Percentiles rank a stretch among this genome's conserved stretches.
Evolutionary conservation across 768 basidiomycete genomes (phyloP).

Genomic region (Termitomyces sp.): DNA sequence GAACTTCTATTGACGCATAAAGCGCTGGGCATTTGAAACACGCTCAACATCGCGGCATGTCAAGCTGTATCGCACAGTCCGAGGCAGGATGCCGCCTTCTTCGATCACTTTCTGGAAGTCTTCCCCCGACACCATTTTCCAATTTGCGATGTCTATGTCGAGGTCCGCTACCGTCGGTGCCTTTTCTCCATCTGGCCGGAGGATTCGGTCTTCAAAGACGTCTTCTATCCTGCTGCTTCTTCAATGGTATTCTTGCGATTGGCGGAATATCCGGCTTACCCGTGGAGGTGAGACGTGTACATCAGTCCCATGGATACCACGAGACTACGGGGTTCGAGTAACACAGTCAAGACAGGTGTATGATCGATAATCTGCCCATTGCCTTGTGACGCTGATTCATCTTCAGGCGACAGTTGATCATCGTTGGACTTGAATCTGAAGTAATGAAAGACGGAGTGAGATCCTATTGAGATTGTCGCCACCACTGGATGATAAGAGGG

Average conservation of each 20-base stretch:
- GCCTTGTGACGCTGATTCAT: constrained; percentile 16
- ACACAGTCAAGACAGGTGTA: constrained; percentile 60
- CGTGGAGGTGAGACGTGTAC: constrained; percentile 75
- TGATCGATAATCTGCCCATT: constrained; percentile 55
- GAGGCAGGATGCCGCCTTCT: constrained; percentile 46
- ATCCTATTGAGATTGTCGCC: constrained; percentile 84
- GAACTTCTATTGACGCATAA: constrained; percentile 19
- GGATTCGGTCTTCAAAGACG: constrained; percentile 42
- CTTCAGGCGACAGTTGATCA: constrained; percentile 9
- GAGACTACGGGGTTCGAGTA: constrained; percentile 83
- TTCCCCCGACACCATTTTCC: constrained; percentile 39
- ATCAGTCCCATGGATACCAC: constrained; percentile 67
- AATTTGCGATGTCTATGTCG: constrained; percentile 49
- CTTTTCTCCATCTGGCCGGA: constrained; percentile 15
- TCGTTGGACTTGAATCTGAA: constrained; percentile 49
- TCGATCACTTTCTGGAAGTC: constrained; percentile 30
- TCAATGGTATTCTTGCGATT: constrained; percentile 2
- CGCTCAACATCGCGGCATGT: constrained; percentile 82
- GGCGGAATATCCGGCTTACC: constrained; percentile 29
- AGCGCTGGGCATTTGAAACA: constrained; percentile 34
- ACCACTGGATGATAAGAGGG: constrained; percentile 85
- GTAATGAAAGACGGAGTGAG: constrained; percentile 81
- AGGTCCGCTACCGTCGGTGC: constrained; percentile 23
- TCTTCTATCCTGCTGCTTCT: constrained; percentile 49
- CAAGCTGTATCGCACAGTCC: constrained; percentile 69